A percentile compares a stretch with the other conserved stretches of the same genome.
Evolutionary conservation across 208 protist species (phyloP).

Genomic region (Kentomonas sorsogonicus): DNA sequence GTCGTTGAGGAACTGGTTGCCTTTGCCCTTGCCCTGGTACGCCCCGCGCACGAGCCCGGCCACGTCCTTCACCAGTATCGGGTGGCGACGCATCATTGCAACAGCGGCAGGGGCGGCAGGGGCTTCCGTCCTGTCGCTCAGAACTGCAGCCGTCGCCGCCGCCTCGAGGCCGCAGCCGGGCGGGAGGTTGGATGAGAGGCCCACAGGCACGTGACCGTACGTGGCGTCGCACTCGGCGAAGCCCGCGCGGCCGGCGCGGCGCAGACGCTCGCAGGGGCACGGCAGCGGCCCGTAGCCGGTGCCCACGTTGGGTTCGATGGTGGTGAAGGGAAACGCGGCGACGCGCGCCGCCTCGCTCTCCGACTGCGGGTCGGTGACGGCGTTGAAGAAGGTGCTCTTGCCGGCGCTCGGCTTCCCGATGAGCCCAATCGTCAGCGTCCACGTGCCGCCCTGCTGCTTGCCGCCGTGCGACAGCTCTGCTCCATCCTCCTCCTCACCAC

Average conservation of each 20-base stretch:
- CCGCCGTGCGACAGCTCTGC: not conserved
- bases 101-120: no score
- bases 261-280: slow-evolving; percentile 58
- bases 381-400: slow-evolving; percentile 94
- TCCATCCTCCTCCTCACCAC: not conserved
- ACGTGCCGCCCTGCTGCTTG: slow-evolving; percentile 35
- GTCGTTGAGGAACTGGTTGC: slow-evolving; percentile 95
- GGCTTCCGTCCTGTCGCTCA: no score
- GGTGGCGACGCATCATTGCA: slow-evolving; percentile 70
- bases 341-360: slow-evolving; percentile 81
- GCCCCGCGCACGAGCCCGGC: slow-evolving; percentile 93
- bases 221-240: slow-evolving; percentile 38
- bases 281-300: slow-evolving; percentile 44
- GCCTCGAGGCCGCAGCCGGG: no score
- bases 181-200: no score
- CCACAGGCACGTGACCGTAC: slow-evolving; percentile 55
- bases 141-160: no score
- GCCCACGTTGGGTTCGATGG: slow-evolving; percentile 90
- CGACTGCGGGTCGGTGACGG: slow-evolving; percentile 72
- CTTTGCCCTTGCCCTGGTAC: slow-evolving; percentile 89
- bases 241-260: slow-evolving; percentile 3
- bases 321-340: slow-evolving; percentile 92
- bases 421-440: slow-evolving; percentile 86
- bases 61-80: slow-evolving; percentile 87
- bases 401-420: slow-evolving; percentile 91